Evolutionary conservation across 2,329 filamentous ascomycete genomes (phyloP).

Genomic region (Sporothrix protearum): DNA sequence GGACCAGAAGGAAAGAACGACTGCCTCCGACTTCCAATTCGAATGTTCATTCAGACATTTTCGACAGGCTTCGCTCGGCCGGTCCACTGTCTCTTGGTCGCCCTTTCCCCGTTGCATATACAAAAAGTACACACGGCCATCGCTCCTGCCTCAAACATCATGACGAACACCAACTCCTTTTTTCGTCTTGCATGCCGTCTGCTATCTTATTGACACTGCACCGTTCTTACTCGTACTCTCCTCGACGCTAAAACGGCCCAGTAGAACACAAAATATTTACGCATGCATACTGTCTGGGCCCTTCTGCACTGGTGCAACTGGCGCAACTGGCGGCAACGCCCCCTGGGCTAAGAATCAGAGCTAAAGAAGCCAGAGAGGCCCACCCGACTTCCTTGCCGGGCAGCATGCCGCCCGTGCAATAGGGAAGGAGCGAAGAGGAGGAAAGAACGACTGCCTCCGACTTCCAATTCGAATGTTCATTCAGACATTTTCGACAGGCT

Average conservation of each 20-base stretch:
- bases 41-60: background rate
- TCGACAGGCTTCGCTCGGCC: background rate
- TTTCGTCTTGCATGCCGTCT: background rate
- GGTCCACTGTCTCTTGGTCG: background rate
- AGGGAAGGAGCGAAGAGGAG: background rate
- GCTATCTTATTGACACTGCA: background rate
- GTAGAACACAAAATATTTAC: too few relatives aligned
- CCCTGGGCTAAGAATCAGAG: too few relatives aligned
- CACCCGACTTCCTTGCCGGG: background rate
- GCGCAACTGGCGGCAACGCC: too few relatives aligned
- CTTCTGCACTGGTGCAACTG: too few relatives aligned
- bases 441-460: background rate
- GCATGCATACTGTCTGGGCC: too few relatives aligned
- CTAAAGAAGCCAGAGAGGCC: too few relatives aligned
- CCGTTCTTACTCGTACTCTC: background rate
- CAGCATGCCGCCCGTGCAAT: background rate
- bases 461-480: background rate
- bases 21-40: background rate
- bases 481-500: background rate
- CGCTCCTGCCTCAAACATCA: constrained; percentile 7
- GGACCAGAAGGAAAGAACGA: background rate
- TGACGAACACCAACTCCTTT: background rate
- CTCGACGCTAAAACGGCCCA: too few relatives aligned
- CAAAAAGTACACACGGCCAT: background rate
- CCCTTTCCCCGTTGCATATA: background rate